phyloP scores from a whole-genome alignment of 768 basidiomycete genomes.

The Pleurotus salmoneostramineus region DNA sequence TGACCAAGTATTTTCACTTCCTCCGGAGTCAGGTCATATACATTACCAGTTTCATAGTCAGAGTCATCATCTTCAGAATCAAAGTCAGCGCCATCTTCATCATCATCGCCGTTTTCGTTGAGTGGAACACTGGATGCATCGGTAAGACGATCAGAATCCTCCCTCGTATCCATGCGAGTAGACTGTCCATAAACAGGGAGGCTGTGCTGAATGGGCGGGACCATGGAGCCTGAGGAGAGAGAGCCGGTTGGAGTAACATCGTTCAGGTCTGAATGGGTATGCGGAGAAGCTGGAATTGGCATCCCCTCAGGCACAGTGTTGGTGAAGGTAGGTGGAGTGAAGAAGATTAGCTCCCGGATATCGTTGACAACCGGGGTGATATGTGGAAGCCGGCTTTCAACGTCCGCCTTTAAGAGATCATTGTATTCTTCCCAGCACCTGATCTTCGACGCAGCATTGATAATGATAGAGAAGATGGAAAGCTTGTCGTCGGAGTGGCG shows the following conservation, averaged over 20 bases:
- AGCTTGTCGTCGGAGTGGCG: neutral
- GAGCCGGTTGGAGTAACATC: neutral
- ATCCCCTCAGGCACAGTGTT: neutral
- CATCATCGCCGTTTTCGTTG: neutral
- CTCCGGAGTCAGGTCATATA: neutral
- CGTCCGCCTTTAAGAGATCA: too few relatives aligned
- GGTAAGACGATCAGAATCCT: neutral
- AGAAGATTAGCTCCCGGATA: neutral
- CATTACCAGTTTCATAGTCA: neutral
- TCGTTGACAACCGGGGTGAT: neutral
- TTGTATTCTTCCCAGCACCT: neutral
- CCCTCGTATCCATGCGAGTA: neutral
- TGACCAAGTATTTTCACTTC: neutral
- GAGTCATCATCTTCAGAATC: neutral
- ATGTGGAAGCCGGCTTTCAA: neutral
- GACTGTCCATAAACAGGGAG: neutral
- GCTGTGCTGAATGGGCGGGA: neutral
- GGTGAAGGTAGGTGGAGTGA: neutral
- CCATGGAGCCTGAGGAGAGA: neutral
- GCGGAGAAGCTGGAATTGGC: neutral
- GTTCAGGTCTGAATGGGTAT: neutral
- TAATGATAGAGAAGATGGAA: neutral
- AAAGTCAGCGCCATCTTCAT: neutral
- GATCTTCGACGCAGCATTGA: neutral
- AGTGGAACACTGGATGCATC: neutral